phyloP scores from a whole-genome alignment of 495 filamentous ascomycete genomes.

The Wilcoxina mikolae region DNA sequence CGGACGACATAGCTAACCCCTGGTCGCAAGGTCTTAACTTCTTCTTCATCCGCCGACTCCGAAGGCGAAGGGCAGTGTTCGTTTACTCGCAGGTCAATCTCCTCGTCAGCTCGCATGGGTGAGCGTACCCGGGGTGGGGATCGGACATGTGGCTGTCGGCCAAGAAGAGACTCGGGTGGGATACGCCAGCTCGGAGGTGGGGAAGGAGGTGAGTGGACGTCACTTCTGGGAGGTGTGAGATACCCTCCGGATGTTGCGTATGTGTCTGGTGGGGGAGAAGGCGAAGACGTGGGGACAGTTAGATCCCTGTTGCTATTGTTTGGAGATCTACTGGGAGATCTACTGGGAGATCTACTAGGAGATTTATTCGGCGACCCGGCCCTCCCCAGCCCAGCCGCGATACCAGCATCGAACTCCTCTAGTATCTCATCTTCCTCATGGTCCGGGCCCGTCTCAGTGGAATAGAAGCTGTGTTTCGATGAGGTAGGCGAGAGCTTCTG shows the following conservation, averaged over 20 bases:
- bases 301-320: constrained; percentile 14
- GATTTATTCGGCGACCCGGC: constrained; percentile 25
- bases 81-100: constrained; percentile 23
- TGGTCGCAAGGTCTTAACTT: background rate
- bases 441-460: background rate
- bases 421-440: constrained; percentile 7
- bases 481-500: constrained; percentile 13
- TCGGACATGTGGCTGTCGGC: constrained; percentile 22
- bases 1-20: background rate
- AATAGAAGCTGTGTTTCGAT: background rate
- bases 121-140: constrained; percentile 26
- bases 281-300: background rate
- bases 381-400: constrained; percentile 21
- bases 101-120: constrained; percentile 17
- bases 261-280: constrained; percentile 19
- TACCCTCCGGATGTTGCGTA: background rate
- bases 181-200: constrained; percentile 25
- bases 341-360: constrained; percentile 15
- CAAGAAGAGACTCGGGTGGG: constrained; percentile 21
- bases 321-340: too few species aligned
- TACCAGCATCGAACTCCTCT: constrained; percentile 15
- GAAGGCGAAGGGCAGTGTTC: background rate
- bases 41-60: background rate
- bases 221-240: background rate
- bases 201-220: constrained; percentile 7